Evolutionary conservation across 83 land plant genomes (phyloP), one percentile per base, ranked within the genome.

Genomic region (Isoetes engelmannii): DNA sequence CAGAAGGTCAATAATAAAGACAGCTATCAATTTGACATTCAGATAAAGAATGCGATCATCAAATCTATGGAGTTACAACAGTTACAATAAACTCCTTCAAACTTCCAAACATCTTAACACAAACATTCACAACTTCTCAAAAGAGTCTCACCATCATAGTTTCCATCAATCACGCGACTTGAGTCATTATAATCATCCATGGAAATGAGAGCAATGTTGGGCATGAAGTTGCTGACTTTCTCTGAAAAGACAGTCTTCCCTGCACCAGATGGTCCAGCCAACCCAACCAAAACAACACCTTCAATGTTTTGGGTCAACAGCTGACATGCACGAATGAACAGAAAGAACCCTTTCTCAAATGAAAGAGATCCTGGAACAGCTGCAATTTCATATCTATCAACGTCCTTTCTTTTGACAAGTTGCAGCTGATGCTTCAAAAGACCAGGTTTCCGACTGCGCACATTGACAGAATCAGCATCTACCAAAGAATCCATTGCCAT

Each of bases 171-270:
- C 15, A 91, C 72, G 6, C 97, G 84, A 67, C 90, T 91, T 6
- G 97, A 48, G 76, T 91, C 97, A 75, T 88, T 91, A 76, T 91
- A 91, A 69, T 91, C 84, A 65, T 91, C 97, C 97, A 91, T 91
- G 67, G 93, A 91, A 57, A 91, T 84, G 48, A 81, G 79, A 59
- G 83, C 90, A 71, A 91, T 64, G 68, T 84, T 82, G 5, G 97
- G 97, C 93, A 91, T 86, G 72, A 91, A 88, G 56, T 82, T 82
- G 50, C 83, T 74, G 53, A 91, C 81, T 74, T 91, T 91, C 63
- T 91, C 97, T 8, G 93, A 82, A 68, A 91, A 88, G 6, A 86
- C 88, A 73, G 88, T 91, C 81, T 91, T 91, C 65, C 93, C 97
- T 61, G 97, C 97, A 4, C 97, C 97, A 61, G 97, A 91, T 6